Base-by-base conservation (phyloP, 2,329 filamentous ascomycete species). In the Aspergillus japonicus region DNA sequence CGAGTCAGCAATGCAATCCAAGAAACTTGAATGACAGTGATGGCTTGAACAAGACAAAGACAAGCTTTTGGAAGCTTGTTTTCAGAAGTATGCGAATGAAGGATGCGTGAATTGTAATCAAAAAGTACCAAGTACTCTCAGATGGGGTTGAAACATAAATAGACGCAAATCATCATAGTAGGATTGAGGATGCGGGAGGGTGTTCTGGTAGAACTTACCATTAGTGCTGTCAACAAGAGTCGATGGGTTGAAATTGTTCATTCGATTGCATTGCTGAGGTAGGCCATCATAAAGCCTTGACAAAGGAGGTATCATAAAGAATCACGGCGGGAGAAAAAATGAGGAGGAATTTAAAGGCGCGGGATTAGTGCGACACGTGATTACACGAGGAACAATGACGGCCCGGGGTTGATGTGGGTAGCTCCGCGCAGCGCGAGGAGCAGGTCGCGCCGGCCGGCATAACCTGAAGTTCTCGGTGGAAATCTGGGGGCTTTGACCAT, bases 71-170 rank as follows among this genome's bases (percentile, higher is more conserved):
- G 33, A 47, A 59, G 50, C 56, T 57, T 62, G 54, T 57, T 29
- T 57, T 70, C 66, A 71, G 69, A 69, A 64, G 44, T 26, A 44
- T 44, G 56, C 39, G 39, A 44, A 44, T 44, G 39, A 44, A 60
- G 62, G 64, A 73, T 73, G 69, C 70, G 63, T 64, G 35, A 65
- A 39, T 63, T 64, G 57, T 65, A 68, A 73, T 69, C 69, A 73
- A 68, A 52, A 64, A 68, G 61, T 64, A 70, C 66, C 62, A 66
- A 64, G 59, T 64, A 54, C 63, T 64, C 68, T 74, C 68, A 74
- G 69, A 74, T 75, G 73, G 71, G 73, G 71, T 75, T 75, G 72
- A 75, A 74, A 75, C 71, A 75, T 72, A 72, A 66, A 69, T 63
- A 64, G 52, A 69, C 64, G 71, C 71, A 75, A 68, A 71, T 71